Evolutionary conservation across 2,329 filamentous ascomycete species (phyloP).

Genomic region (Fusarium pseudocircinatum): DNA sequence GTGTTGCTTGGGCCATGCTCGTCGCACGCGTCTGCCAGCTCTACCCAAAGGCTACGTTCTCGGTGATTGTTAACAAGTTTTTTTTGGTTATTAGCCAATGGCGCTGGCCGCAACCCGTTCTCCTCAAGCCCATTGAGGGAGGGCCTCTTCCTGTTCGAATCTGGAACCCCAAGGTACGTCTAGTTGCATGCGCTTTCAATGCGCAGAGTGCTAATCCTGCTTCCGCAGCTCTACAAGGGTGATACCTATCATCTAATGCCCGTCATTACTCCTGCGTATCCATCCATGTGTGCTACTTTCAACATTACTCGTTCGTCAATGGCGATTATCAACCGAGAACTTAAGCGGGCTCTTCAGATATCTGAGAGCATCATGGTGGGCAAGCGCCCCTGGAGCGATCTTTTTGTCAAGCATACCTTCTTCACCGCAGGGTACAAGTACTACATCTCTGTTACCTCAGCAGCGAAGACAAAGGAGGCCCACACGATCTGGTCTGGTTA

Average conservation of each 20-base stretch:
- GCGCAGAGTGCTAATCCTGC: not conserved
- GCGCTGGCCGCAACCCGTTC: constrained; percentile 93
- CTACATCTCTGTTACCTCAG: constrained; percentile 87
- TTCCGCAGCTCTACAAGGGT: constrained; percentile 72
- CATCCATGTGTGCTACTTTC: constrained; percentile 97
- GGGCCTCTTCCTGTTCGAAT: constrained; percentile 83
- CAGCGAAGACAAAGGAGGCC: constrained; percentile 83
- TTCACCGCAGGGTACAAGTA: constrained; percentile 96
- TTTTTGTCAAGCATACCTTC: constrained; percentile 91
- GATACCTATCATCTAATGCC: constrained; percentile 95
- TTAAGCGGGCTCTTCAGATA: constrained; percentile 80
- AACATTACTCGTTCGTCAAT: constrained; percentile 91
- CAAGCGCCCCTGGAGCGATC: constrained; percentile 82
- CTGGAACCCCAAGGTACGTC: constrained; percentile 87
- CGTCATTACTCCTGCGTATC: constrained; percentile 96
- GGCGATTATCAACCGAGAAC: constrained; percentile 82
- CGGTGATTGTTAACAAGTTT: constrained; percentile 91
- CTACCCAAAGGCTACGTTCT: constrained; percentile 90
- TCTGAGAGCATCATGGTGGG: constrained; percentile 82
- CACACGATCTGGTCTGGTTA: constrained; percentile 90
- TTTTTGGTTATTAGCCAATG: constrained; percentile 91
- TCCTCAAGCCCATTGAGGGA: constrained; percentile 87
- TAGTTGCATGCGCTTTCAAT: not conserved
- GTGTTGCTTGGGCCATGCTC: constrained; percentile 98
- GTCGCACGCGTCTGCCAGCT: constrained; percentile 95